Percentiles rank a stretch among this genome's conserved stretches.
Evolutionary conservation across 1,284 basidiomycete genomes (phyloP).

Genomic region (Ganoderma meredithae): DNA sequence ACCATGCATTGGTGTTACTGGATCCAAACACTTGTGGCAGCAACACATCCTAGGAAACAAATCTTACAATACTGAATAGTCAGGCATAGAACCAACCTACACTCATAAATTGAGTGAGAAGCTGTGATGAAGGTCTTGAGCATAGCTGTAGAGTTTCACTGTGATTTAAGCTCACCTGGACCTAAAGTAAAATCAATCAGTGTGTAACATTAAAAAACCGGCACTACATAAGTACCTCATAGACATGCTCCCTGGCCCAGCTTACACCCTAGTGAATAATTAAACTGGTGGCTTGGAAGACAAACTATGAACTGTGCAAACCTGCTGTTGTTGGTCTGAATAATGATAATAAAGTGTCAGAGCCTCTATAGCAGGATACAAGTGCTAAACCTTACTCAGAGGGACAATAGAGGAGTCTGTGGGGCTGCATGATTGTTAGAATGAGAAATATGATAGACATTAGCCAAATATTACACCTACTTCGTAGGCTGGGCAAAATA

Average conservation of each 20-base stretch:
- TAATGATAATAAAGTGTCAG: background rate
- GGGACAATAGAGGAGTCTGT: background rate
- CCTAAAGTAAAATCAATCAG: background rate
- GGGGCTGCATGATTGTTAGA: background rate
- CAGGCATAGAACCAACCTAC: background rate
- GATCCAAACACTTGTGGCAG: background rate
- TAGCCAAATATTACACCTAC: background rate
- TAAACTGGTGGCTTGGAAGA: background rate
- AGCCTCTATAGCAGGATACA: background rate
- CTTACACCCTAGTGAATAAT: background rate
- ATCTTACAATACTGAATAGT: background rate
- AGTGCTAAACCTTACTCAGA: background rate
- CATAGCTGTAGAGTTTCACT: background rate
- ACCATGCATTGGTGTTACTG: background rate
- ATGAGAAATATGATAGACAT: background rate
- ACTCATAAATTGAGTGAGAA: background rate
- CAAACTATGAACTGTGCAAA: background rate
- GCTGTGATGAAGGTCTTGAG: background rate
- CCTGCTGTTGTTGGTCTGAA: background rate
- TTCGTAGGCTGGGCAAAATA: background rate
- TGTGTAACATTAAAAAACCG: background rate
- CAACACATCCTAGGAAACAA: background rate
- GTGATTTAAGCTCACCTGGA: background rate
- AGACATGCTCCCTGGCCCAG: conserved; percentile 2
- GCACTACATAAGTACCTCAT: background rate